phyloP scores from a whole-genome alignment of 306 rosid species.

The Inga oerstediana region DNA sequence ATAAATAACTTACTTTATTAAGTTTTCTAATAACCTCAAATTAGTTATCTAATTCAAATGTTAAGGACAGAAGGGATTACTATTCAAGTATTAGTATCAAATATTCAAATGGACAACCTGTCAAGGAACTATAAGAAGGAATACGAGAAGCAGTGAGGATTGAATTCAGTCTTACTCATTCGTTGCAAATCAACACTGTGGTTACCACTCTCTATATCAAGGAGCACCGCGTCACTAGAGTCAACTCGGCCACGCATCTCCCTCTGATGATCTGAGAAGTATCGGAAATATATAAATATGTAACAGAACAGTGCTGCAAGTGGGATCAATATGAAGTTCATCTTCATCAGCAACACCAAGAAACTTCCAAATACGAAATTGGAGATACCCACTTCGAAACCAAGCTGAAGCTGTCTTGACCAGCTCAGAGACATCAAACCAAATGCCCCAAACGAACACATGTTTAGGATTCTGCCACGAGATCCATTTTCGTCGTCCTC shows the following conservation, averaged over 20 bases:
- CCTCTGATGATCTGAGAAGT: background rate
- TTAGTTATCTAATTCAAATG: no score
- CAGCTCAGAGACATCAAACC: background rate
- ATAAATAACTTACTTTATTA: no score
- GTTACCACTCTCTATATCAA: background rate
- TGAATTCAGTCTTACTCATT: background rate
- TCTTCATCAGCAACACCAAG: background rate
- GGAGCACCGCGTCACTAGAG: background rate
- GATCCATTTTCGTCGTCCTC: background rate
- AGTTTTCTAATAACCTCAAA: accelerated
- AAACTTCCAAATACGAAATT: background rate
- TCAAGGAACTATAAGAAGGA: background rate
- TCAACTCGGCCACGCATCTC: background rate
- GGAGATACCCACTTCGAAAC: background rate
- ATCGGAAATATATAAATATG: background rate
- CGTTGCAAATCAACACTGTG: background rate
- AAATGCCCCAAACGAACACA: background rate
- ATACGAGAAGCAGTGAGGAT: background rate
- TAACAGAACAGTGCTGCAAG: background rate
- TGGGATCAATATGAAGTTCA: background rate
- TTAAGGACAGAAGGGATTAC: background rate
- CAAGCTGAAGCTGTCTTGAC: background rate
- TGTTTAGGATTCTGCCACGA: background rate
- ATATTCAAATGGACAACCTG: background rate
- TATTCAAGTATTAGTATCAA: background rate